Conservation (phyloP, 2,329 filamentous ascomycete species). For the Dactylellina haptotyla region DNA sequence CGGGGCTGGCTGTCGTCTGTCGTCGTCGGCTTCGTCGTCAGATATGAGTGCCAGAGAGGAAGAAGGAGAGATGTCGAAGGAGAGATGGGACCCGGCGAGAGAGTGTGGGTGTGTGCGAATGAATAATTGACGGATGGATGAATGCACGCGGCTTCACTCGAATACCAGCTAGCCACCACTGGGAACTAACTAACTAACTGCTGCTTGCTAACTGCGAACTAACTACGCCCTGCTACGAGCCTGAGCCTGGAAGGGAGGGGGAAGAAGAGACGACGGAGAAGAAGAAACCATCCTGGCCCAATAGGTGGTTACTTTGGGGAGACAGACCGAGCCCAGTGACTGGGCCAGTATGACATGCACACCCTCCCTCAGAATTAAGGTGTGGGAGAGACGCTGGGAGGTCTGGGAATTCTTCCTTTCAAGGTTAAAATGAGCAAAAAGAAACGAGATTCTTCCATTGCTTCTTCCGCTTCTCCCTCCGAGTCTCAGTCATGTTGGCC, state of each 20-base stretch:
- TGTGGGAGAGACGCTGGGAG: conserved; percentile 23
- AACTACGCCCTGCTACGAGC: neutral
- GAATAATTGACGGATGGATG: conserved; percentile 32
- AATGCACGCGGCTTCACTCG: conserved; percentile 20
- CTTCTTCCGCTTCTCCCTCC: too few relatives aligned
- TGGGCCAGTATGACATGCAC: conserved; percentile 30
- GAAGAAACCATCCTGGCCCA: conserved; percentile 22
- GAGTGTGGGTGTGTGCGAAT: too few relatives aligned
- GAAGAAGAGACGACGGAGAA: too few relatives aligned
- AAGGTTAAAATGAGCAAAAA: conserved; percentile 52
- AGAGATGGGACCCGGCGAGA: conserved; percentile 5
- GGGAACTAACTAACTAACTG: neutral
- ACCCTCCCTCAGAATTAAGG: conserved; percentile 20
- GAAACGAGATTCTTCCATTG: conserved; percentile 22
- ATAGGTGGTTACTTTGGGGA: conserved; percentile 4
- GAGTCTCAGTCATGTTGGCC: too few relatives aligned
- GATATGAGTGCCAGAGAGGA: neutral
- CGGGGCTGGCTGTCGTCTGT: conserved; percentile 12
- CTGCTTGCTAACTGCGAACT: neutral
- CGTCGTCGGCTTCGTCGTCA: too few relatives aligned
- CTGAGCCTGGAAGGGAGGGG: too few relatives aligned
- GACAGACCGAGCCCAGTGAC: neutral
- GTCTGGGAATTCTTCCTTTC: conserved; percentile 45
- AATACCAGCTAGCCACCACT: neutral
- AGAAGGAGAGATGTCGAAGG: conserved; percentile 14